Percentiles rank a stretch among this genome's conserved stretches.
Evolutionary conservation across 768 basidiomycete genomes (phyloP).

Genomic region (Austroboletus festivus): DNA sequence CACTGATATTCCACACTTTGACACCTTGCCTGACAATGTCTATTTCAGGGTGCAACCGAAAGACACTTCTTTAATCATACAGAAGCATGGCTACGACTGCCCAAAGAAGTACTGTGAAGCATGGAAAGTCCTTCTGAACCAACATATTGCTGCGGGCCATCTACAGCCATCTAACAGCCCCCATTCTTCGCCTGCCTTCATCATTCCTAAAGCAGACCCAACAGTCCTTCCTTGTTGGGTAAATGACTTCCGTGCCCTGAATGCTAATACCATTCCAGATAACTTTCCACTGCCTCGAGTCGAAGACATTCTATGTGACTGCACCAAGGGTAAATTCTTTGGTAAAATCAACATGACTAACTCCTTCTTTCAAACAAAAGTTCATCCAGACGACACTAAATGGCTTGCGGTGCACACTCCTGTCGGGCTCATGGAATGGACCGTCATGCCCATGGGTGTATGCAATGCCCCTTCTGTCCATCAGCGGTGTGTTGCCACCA

Average conservation of each 20-base stretch:
- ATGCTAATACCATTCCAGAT: slow-evolving; percentile 19
- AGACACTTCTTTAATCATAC: slow-evolving; percentile 14
- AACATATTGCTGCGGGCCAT: slow-evolving; percentile 33
- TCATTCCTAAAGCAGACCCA: slow-evolving; percentile 35
- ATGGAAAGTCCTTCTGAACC: slow-evolving; percentile 32
- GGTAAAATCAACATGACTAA: slow-evolving; percentile 41
- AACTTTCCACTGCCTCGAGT: slow-evolving; percentile 17
- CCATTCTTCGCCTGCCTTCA: slow-evolving; percentile 36
- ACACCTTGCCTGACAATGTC: slow-evolving; percentile 20
- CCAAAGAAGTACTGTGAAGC: slow-evolving; percentile 33
- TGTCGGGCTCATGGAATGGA: slow-evolving; percentile 40
- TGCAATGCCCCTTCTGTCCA: slow-evolving; percentile 17
- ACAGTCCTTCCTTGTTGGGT: slow-evolving; percentile 22
- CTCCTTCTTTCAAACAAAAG: slow-evolving; percentile 37
- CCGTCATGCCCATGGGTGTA: slow-evolving; percentile 11
- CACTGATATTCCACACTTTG: slow-evolving; percentile 22
- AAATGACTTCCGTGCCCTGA: slow-evolving; percentile 28
- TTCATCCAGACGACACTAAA: slow-evolving; percentile 28
- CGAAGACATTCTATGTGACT: slow-evolving; percentile 21
- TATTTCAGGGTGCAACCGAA: slow-evolving; percentile 25
- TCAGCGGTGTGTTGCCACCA: slow-evolving; percentile 12
- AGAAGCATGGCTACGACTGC: slow-evolving; percentile 27
- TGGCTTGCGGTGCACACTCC: slow-evolving; percentile 39
- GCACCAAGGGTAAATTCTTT: slow-evolving; percentile 33
- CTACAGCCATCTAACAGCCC: slow-evolving; percentile 27